phyloP scores from a whole-genome alignment of 1,284 basidiomycete species.

The Puccinia hordei region DNA sequence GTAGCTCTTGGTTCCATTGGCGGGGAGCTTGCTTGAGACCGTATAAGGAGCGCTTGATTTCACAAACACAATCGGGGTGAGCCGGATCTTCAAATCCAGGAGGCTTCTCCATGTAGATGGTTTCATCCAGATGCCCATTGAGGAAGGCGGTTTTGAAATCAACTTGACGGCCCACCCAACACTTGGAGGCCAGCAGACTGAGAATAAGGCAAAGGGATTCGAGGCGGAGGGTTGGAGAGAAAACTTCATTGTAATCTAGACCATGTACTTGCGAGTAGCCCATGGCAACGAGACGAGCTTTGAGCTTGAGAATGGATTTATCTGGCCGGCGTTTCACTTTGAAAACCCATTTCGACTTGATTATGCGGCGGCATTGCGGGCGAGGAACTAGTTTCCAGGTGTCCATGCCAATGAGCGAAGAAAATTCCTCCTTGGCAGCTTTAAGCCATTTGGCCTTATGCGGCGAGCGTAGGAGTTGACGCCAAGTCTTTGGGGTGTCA shows the following conservation, averaged over 20 bases:
- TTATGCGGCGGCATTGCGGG: not conserved
- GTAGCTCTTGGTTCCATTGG: no score
- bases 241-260: no score
- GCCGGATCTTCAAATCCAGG: not conserved
- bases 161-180: not conserved
- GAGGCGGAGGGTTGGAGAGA: not conserved
- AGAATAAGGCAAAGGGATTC: not conserved
- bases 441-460: no score
- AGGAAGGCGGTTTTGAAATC: no score
- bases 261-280: no score
- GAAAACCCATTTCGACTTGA: slow-evolving; percentile 15
- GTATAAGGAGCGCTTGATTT: not conserved
- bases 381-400: not conserved
- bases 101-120: no score
- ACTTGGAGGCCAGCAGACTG: not conserved
- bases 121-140: no score
- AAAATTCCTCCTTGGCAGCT: no score
- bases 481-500: no score
- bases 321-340: slow-evolving; percentile 3
- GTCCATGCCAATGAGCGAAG: not conserved
- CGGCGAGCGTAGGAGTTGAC: no score
- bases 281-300: no score
- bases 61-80: slow-evolving; percentile 2
- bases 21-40: slow-evolving; percentile 11
- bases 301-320: no score